These are phyloP conservation scores for Ensete ventricosum DNA, from an alignment of 176 grass and related monocot genomes.

Conservation along the genomic window DNA sequence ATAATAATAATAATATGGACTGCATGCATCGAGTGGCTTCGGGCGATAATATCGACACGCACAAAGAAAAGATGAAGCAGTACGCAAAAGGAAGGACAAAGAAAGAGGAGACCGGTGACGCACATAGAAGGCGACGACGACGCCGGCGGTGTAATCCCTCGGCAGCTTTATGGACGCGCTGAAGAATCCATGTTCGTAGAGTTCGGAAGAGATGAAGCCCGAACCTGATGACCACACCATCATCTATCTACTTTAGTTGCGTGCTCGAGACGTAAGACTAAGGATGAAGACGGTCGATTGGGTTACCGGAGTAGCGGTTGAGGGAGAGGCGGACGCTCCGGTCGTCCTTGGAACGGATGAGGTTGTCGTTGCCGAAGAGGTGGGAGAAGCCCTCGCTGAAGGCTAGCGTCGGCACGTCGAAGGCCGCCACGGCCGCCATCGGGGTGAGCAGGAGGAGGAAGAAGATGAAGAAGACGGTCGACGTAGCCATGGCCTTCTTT, in stretches of 20 bases:
- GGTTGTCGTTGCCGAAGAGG: slow-evolving; percentile 9
- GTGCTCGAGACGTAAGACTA: too few species aligned
- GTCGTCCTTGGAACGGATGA: slow-evolving; percentile 1
- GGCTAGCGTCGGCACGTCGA: slow-evolving; percentile 1
- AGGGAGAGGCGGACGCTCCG: not conserved
- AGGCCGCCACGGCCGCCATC: not conserved
- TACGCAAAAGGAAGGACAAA: not conserved
- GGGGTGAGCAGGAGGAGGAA: not conserved
- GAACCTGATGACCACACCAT: not conserved
- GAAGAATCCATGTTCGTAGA: slow-evolving; percentile 4
- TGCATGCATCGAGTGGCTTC: too few species aligned
- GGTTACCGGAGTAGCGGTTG: slow-evolving; percentile 11
- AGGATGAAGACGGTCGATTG: not conserved
- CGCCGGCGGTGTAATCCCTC: slow-evolving; percentile 2
- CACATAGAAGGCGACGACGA: slow-evolving; percentile 6
- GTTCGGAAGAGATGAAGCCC: slow-evolving; percentile 1
- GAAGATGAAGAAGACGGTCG: not conserved
- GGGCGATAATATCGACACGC: too few species aligned
- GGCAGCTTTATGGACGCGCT: slow-evolving; percentile 5
- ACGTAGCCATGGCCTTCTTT: not conserved
- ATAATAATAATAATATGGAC: too few species aligned
- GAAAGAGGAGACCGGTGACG: not conserved
- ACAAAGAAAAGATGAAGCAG: too few species aligned
- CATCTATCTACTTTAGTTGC: too few species aligned
- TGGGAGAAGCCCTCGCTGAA: slow-evolving; percentile 8